Conservation (phyloP, 73 alveolate genomes). For the Tetrahymena elliotti region DNA sequence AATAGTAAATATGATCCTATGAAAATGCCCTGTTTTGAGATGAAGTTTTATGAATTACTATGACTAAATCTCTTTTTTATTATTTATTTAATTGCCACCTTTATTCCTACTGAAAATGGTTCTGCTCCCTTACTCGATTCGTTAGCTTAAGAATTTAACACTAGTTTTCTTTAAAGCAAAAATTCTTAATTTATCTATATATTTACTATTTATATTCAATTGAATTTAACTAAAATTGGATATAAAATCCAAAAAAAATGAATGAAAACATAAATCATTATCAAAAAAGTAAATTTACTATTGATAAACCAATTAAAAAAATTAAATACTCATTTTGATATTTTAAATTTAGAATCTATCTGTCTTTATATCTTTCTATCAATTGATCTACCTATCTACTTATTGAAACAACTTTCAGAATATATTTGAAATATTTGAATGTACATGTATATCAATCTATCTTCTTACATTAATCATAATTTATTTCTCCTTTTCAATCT, state of each 20-base stretch:
- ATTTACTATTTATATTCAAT: neutral
- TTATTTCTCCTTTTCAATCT: too few species aligned
- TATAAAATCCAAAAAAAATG: neutral
- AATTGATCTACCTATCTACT: too few species aligned
- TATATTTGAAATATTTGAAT: too few species aligned
- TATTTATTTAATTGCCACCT: too few species aligned
- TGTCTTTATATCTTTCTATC: neutral
- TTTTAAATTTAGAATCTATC: neutral
- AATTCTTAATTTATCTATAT: neutral
- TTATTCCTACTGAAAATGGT: neutral
- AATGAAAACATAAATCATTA: too few species aligned
- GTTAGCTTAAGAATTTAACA: neutral
- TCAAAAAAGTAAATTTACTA: neutral
- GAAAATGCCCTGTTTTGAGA: neutral
- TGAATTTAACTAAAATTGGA: neutral
- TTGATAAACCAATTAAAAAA: too few species aligned
- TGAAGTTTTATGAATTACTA: too few species aligned
- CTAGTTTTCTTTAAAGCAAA: neutral
- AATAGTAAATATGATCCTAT: neutral
- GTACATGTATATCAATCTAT: too few species aligned
- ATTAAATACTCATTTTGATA: neutral
- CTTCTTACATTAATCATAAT: too few species aligned
- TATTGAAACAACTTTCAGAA: too few species aligned
- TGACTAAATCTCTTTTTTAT: neutral
- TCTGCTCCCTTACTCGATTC: neutral